These are phyloP conservation scores for Pyricularia sp. DNA, from an alignment of 2,329 filamentous ascomycete species.

Conservation along the genomic window DNA sequence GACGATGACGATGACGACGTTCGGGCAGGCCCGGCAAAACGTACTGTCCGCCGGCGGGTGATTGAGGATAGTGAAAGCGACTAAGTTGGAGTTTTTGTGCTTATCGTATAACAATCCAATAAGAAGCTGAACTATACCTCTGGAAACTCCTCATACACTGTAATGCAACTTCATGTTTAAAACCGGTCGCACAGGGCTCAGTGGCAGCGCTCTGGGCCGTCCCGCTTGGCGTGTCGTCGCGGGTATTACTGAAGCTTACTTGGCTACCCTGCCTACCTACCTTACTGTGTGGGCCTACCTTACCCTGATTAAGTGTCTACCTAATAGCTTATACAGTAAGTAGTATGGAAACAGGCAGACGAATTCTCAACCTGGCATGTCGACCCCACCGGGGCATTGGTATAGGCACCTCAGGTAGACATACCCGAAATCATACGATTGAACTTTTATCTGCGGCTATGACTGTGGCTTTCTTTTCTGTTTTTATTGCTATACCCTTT, in stretches of 20 bases:
- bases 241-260: neutral
- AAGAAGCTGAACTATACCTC: neutral
- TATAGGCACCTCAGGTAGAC: neutral
- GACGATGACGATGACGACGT: constrained; percentile 7
- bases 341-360: neutral
- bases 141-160: too few species aligned
- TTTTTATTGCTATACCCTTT: neutral
- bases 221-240: neutral
- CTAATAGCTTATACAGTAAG: neutral
- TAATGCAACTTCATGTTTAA: neutral
- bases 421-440: too few species aligned
- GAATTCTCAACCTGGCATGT: neutral
- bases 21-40: neutral
- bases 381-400: neutral
- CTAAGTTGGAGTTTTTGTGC: neutral
- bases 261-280: neutral
- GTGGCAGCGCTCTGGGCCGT: neutral
- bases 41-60: constrained; percentile 4
- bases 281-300: neutral
- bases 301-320: neutral
- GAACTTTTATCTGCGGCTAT: neutral
- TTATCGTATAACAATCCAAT: neutral
- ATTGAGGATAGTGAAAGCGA: constrained; percentile 10
- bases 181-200: neutral
- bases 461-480: neutral